A percentile compares a stretch with the other conserved stretches of the same genome.
phyloP scores from a whole-genome alignment of 768 basidiomycete genomes.

The Pholiota conissans region DNA sequence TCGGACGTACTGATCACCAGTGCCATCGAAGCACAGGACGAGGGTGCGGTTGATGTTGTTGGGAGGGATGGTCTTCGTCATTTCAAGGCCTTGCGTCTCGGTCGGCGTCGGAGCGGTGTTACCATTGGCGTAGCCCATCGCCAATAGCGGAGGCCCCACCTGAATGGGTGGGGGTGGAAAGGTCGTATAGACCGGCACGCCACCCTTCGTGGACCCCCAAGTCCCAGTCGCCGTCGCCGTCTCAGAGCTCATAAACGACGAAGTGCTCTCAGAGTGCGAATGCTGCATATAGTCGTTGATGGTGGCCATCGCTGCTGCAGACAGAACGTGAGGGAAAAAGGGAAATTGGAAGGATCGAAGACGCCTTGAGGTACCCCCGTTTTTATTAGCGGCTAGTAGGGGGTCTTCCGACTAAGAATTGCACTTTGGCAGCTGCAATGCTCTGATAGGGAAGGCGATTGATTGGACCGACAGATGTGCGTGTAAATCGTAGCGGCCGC shows the following conservation, averaged over 20 bases:
- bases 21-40: slow-evolving; percentile 72
- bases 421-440: slow-evolving; percentile 7
- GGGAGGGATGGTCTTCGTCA: slow-evolving; percentile 24
- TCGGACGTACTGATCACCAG: slow-evolving; percentile 40
- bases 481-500: not conserved
- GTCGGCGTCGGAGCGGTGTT: not conserved
- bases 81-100: not conserved
- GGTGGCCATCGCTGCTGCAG: not conserved
- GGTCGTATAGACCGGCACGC: not conserved
- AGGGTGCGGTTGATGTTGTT: slow-evolving; percentile 42
- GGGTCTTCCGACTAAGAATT: not conserved
- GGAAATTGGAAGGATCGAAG: not conserved
- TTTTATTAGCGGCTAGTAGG: not conserved
- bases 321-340: not conserved
- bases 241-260: not conserved
- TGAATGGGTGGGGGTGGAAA: not conserved
- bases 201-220: not conserved
- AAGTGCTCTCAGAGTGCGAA: not conserved
- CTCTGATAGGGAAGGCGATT: not conserved
- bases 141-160: not conserved
- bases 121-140: not conserved
- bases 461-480: not conserved
- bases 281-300: not conserved
- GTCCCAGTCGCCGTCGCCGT: not conserved
- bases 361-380: not conserved